Conservation (phyloP, 108 stramenopile species). For the Stephanodiscus triporus region DNA sequence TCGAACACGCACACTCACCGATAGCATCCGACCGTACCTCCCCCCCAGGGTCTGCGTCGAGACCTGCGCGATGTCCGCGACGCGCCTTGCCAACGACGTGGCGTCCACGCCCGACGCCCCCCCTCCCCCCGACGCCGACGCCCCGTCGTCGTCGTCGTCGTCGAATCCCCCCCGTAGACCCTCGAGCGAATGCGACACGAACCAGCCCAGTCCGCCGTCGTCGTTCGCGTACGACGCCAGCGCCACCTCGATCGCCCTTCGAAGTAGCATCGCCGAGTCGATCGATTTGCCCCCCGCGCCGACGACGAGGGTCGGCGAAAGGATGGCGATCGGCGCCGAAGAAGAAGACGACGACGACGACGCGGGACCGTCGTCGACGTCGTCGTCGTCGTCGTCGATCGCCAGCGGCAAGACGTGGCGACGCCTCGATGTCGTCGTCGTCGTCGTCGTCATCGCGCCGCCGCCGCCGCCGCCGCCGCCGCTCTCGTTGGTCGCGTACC, state of each 20-base stretch:
- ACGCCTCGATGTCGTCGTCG: not conserved
- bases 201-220: slow-evolving; percentile 49
- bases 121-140: slow-evolving; percentile 3
- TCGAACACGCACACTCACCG: slow-evolving; percentile 25
- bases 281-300: slow-evolving; percentile 66
- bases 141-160: too few species aligned
- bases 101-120: slow-evolving; percentile 36
- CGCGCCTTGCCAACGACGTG: slow-evolving; percentile 45
- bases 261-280: slow-evolving; percentile 56
- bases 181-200: slow-evolving; percentile 46
- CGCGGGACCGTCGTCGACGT: not conserved
- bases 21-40: slow-evolving; percentile 50
- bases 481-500: too few species aligned
- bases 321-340: slow-evolving; percentile 40
- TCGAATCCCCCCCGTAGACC: slow-evolving; percentile 16
- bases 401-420: not conserved
- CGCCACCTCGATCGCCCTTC: slow-evolving; percentile 41
- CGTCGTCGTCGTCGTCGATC: not conserved
- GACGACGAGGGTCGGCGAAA: slow-evolving; percentile 49
- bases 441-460: too few species aligned
- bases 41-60: slow-evolving; percentile 62
- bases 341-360: slow-evolving; percentile 1
- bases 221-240: slow-evolving; percentile 38
- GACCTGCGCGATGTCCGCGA: slow-evolving; percentile 75
- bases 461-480: too few species aligned